These are phyloP conservation scores for Ogataea parapolymorpha DNA, from an alignment of 805 yeast genomes.

Conservation along the genomic window DNA sequence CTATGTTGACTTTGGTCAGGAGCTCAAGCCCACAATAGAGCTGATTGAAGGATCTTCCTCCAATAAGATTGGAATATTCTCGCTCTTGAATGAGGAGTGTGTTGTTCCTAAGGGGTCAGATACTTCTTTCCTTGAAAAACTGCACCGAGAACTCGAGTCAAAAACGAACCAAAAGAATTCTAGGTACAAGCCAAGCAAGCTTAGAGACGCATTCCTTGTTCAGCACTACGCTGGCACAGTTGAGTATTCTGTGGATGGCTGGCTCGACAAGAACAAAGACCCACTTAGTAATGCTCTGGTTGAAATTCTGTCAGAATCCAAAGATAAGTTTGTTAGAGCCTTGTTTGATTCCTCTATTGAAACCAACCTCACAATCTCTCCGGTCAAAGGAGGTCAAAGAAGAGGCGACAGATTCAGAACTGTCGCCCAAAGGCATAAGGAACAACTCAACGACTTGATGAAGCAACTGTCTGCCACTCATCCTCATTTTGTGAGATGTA, in stretches of 20 bases:
- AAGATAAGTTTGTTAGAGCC: constrained; percentile 50
- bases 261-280: constrained; percentile 94
- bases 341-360: constrained; percentile 42
- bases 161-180: constrained; percentile 27
- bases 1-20: constrained; percentile 91
- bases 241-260: constrained; percentile 87
- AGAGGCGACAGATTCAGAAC: constrained; percentile 55
- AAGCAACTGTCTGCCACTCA: constrained; percentile 72
- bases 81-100: constrained; percentile 91
- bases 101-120: constrained; percentile 91
- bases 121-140: constrained; percentile 73
- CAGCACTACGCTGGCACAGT: constrained; percentile 96
- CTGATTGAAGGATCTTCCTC: constrained; percentile 66
- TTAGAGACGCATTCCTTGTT: constrained; percentile 73
- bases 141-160: constrained; percentile 61
- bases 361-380: constrained; percentile 30
- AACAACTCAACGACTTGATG: constrained; percentile 72
- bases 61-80: constrained; percentile 72
- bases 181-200: constrained; percentile 69
- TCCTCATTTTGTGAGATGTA: constrained; percentile 97
- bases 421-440: constrained; percentile 85
- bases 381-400: constrained; percentile 27
- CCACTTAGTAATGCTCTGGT: constrained; percentile 79
- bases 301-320: constrained; percentile 55
- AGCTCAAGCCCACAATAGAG: constrained; percentile 90